Base-by-base conservation (phyloP, 495 filamentous ascomycete species). In the Cercophora scortea region DNA sequence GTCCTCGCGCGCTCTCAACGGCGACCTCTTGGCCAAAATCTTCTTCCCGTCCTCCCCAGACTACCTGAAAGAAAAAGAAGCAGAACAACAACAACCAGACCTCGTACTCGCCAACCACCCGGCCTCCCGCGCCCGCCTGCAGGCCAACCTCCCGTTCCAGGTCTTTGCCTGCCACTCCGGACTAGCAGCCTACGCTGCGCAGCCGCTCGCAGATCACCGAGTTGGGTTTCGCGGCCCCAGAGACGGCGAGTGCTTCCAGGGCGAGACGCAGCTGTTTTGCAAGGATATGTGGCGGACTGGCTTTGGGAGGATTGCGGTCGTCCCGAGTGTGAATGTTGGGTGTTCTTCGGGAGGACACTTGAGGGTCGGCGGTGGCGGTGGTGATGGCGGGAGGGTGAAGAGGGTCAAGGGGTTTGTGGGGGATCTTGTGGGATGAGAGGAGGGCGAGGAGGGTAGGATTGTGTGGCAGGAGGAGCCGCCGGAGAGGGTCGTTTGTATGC, bases 101-200 rank as follows among this genome's bases (percentile, higher is more conserved):
- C 57, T 79, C 40, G 76, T 79, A 49, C 76, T 69, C 65, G 69
- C 72, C 50, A 62, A 76, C 44, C 53, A 58, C 2, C 43, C 34
- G 7, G 45, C 67, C 9, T 57, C 58, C 15, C 42, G 12, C 13
- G 47, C 42, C 11, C 59, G 68, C 16, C 68, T 68, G 39, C 17
- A 45, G 4, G 46, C 44, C 8, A 50, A 56, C 9, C 58, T 58
- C 34, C 73, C 78, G 0, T 75, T 79, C 52, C 78, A 81, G 61
- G 77, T 81, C 0, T 79, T 78, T 42, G 69, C 73, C 1, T 79
- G 77, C 61, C 79, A 77, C 77, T 78, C 79, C 42, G 77, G 75
- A 11, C 73, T 70, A 13, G 61, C 61, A 1, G 67, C 64, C 0
- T 65, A 66, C 19, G 25, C 44, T 1, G 63, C 65, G 1, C 51